phyloP scores from a whole-genome alignment of 192 early-diverging fungal species.

The Coemansia asiatica region DNA sequence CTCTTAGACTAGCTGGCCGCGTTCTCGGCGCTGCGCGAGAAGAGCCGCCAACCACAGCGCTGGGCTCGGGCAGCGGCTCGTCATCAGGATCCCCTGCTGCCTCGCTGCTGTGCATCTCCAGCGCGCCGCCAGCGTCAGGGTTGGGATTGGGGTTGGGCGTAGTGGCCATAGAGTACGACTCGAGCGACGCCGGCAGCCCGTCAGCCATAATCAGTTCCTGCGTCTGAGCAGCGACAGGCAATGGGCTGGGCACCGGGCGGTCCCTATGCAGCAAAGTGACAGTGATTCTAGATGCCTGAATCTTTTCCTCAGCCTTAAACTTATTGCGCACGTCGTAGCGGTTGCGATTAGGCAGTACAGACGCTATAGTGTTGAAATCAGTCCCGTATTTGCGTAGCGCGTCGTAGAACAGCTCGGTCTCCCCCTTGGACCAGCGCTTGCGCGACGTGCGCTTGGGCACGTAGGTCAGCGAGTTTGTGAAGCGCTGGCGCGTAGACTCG shows the following conservation, averaged over 20 bases:
- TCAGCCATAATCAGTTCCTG: not conserved
- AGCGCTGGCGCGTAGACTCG: constrained; percentile 35
- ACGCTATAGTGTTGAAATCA: constrained; percentile 53
- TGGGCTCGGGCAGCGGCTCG: constrained; percentile 13
- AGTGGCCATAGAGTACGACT: constrained; percentile 22
- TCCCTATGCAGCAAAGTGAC: constrained; percentile 31
- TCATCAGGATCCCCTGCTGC: not conserved
- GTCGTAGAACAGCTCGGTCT: constrained; percentile 45
- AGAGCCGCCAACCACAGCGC: not conserved
- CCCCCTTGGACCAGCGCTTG: constrained; percentile 42
- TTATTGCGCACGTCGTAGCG: constrained; percentile 53
- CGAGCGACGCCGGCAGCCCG: constrained; percentile 14
- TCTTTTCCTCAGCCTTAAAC: constrained; percentile 49
- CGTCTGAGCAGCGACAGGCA: not conserved
- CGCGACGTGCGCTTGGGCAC: constrained; percentile 30
- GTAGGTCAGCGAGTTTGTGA: constrained; percentile 51
- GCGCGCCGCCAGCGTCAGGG: no score
- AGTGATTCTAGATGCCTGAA: constrained; percentile 28
- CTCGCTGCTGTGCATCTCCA: not conserved
- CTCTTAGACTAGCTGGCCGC: not conserved
- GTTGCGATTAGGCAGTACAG: constrained; percentile 30
- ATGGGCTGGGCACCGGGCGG: not conserved
- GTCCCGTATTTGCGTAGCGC: constrained; percentile 44
- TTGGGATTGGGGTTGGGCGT: constrained; percentile 11
- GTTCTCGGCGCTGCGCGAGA: not conserved